These are phyloP conservation scores for Tuber brumale DNA, from an alignment of 495 filamentous ascomycete genomes.

Conservation along the genomic window DNA sequence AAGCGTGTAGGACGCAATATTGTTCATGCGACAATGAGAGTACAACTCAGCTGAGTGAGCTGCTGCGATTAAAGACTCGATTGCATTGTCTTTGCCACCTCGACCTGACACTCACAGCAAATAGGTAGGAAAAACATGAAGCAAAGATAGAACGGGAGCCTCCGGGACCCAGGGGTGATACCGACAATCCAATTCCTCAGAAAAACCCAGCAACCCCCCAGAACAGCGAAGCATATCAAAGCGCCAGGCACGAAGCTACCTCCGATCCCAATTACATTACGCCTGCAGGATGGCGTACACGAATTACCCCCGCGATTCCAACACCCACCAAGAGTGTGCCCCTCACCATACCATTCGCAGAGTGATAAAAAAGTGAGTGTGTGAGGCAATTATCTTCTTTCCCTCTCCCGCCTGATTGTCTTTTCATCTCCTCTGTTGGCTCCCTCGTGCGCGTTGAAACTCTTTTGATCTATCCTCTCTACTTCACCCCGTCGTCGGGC, in stretches of 20 bases:
- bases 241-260: neutral
- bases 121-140: neutral
- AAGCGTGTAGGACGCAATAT: neutral
- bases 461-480: neutral
- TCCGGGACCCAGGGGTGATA: neutral
- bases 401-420: neutral
- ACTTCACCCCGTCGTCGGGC: neutral
- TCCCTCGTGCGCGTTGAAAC: neutral
- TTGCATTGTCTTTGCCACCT: neutral
- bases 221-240: too few relatives aligned
- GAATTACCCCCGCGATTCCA: neutral
- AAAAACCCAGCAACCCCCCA: neutral
- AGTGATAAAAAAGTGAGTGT: neutral
- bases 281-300: neutral
- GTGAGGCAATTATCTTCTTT: neutral
- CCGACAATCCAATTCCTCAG: neutral
- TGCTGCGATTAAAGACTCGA: neutral
- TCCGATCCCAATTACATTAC: neutral
- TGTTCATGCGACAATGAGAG: neutral
- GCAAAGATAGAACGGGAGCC: neutral
- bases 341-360: neutral
- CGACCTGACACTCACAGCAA: neutral
- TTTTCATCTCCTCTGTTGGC: neutral
- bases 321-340: neutral
- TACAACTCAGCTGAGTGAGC: neutral